Evolutionary conservation across 371 early-diverging fungal species (phyloP), one percentile per base, ranked within the genome.

Genomic region (Nosema muscidifuracis): DNA sequence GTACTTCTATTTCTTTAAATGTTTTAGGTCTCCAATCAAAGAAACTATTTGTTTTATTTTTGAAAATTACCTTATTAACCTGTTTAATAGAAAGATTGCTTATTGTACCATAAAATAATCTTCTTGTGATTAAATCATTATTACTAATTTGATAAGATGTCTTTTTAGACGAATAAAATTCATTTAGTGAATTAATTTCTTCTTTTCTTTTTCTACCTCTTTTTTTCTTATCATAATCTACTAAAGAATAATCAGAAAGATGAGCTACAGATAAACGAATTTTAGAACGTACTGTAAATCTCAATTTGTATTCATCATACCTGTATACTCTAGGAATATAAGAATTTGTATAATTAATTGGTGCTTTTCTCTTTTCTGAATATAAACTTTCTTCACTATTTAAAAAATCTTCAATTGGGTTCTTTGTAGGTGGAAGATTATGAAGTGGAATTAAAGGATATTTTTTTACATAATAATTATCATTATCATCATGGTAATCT

Each of bases 41-140:
- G 10, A 43, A 43, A 18, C 47, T 33, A 50, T n/a, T 50, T 7
- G 2, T 20, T 22, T 50, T 50, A 20, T 20, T 20, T 18, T 42
- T 61, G n/a, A n/a, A 22, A 4, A 74, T 24, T 20, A 50, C 74
- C 20, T 74, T 55, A 15, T 74, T 72, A 20, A 74, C 44, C 2
- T 18, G 18, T 18, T 24, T 33, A 44, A 58, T n/a, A 10, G 47
- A 47, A 4, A 47, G 3, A 47, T 47, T 47, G n/a, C n/a, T 47
- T 10, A 47, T 47, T 47, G 47, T 47, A 4, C 47, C 47, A 47
- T 47, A 47, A 47, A 47, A 47, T 47, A 47, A 47, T 47, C n/a
- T 47, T 20, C n/a, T 47, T n/a, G 47, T 47, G 3, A 13, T 47
- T n/a, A n/a, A n/a, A 20, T 47, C 47, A 47, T 47, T 13, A 47